Evolutionary conservation across 306 rosid species (phyloP).

Genomic region (Prosopis cineraria): DNA sequence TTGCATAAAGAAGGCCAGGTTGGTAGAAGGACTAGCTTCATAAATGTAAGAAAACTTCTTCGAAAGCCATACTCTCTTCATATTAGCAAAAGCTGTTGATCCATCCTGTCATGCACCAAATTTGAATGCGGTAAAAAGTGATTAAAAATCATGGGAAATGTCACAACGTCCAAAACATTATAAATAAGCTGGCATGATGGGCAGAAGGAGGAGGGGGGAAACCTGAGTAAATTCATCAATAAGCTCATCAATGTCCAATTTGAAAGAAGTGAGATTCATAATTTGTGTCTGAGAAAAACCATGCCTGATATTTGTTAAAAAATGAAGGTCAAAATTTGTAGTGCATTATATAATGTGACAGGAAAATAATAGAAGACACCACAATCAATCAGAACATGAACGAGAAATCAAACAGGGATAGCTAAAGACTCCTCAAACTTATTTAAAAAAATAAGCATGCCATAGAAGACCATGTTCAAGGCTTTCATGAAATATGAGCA

Average conservation of each 20-base stretch:
- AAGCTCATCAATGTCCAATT: conserved; percentile 76
- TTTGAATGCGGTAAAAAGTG: conserved; percentile 11
- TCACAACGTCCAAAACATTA: not conserved
- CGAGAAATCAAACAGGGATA: conserved; percentile 6
- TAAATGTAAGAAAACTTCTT: conserved; percentile 81
- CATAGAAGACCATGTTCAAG: not conserved
- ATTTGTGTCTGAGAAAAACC: conserved; percentile 4
- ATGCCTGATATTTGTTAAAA: not conserved
- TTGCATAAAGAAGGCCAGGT: conserved; percentile 89
- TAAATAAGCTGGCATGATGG: conserved; percentile 12
- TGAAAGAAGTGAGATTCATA: conserved; percentile 59
- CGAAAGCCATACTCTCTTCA: conserved; percentile 82
- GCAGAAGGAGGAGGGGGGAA: not conserved
- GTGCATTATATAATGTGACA: not conserved
- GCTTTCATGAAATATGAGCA: not conserved
- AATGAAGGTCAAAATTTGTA: not conserved
- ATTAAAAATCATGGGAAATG: conserved; percentile 21
- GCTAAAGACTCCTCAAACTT: not conserved
- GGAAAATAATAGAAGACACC: not conserved
- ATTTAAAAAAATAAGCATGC: not conserved
- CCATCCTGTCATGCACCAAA: conserved; percentile 51
- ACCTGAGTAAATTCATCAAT: conserved; percentile 65
- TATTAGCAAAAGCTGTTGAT: conserved; percentile 59
- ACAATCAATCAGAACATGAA: conserved; percentile 11
- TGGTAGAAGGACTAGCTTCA: conserved; percentile 68